Percentiles rank a stretch among this genome's conserved stretches.
These are phyloP conservation scores for Monosporascus sp. DNA, from an alignment of 2,329 filamentous ascomycete genomes.

Conservation along the genomic window DNA sequence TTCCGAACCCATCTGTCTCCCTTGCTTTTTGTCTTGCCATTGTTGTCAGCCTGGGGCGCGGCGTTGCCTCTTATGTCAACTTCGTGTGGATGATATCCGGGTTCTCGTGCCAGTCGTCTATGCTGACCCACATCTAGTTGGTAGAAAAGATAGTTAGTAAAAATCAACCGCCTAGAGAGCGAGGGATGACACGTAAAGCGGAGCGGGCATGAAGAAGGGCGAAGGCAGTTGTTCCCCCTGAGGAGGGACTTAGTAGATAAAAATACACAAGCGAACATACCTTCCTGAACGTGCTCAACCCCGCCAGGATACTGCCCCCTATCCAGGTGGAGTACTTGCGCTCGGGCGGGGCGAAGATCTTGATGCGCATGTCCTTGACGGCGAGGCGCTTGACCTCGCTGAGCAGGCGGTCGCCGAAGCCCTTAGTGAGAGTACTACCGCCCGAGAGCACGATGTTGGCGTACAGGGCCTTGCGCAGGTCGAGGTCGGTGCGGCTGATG, in stretches of 20 bases:
- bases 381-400: slow-evolving; percentile 89
- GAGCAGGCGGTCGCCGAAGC: slow-evolving; percentile 88
- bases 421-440: slow-evolving; percentile 92
- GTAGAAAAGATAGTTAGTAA: slow-evolving; percentile 4
- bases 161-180: not conserved
- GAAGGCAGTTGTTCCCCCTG: no score
- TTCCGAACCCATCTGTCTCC: not conserved
- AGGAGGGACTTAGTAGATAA: not conserved
- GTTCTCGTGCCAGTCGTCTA: slow-evolving; percentile 99
- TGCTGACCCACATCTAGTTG: slow-evolving; percentile 95
- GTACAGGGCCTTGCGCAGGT: slow-evolving; percentile 88
- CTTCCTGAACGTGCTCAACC: slow-evolving; percentile 97
- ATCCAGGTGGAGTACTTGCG: slow-evolving; percentile 99
- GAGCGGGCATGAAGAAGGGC: no score
- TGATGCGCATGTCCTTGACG: slow-evolving; percentile 98
- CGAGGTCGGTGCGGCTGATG: slow-evolving; percentile 91
- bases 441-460: slow-evolving; percentile 97
- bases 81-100: slow-evolving; percentile 98
- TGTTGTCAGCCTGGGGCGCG: not conserved
- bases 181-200: no score
- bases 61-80: slow-evolving; percentile 61
- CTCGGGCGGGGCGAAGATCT: slow-evolving; percentile 97
- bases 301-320: slow-evolving; percentile 92
- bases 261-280: slow-evolving; percentile 41
- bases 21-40: not conserved